Evolutionary conservation across 495 filamentous ascomycete genomes (phyloP).

Genomic region (Chaetomidium leptoderma): DNA sequence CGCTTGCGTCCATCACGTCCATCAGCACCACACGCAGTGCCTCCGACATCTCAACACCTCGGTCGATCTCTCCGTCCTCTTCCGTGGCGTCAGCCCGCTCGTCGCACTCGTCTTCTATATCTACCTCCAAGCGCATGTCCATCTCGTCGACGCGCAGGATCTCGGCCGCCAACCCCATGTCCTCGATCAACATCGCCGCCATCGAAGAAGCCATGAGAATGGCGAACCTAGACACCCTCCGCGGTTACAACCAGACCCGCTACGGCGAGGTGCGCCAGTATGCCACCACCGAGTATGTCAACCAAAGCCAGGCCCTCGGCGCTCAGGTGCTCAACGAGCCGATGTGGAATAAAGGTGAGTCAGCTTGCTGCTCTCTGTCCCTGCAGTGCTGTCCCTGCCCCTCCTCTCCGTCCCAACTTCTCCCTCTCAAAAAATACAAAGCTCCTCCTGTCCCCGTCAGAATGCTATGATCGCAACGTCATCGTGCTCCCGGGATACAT

Average conservation of each 20-base stretch:
- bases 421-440: neutral
- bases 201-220: conserved; percentile 52
- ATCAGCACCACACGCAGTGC: conserved; percentile 38
- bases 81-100: conserved; percentile 45
- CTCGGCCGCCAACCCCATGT: conserved; percentile 52
- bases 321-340: conserved; percentile 55
- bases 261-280: conserved; percentile 51
- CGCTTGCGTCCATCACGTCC: conserved; percentile 41
- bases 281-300: conserved; percentile 46
- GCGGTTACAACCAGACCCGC: conserved; percentile 50
- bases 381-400: neutral
- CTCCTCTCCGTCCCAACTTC: conserved; percentile 5
- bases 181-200: conserved; percentile 47
- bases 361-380: no score
- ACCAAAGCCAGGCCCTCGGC: conserved; percentile 45
- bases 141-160: conserved; percentile 46
- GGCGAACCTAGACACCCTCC: conserved; percentile 49
- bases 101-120: conserved; percentile 49
- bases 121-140: conserved; percentile 50
- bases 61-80: conserved; percentile 49
- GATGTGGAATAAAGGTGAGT: conserved; percentile 55
- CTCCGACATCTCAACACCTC: conserved; percentile 52
- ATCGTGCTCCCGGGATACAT: neutral
- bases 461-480: neutral
- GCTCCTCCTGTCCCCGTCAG: conserved; percentile 10